Evolutionary conservation across 148 eudicot genomes (phyloP).

Genomic region (Chenopodium suecicum): DNA sequence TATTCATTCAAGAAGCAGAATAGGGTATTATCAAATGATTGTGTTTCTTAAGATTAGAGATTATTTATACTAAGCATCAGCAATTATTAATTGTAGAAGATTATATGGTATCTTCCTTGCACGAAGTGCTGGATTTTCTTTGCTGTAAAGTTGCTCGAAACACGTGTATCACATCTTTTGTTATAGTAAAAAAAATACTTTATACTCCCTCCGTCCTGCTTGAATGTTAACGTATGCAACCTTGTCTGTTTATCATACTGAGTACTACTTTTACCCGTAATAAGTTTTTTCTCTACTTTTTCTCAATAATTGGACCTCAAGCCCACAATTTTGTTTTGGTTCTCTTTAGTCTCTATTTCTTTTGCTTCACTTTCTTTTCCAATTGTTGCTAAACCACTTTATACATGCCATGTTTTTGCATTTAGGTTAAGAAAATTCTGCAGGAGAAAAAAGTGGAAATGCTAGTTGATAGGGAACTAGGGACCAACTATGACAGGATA

Average conservation of each 20-base stretch:
- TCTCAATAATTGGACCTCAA: neutral
- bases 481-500: slow-evolving; percentile 72
- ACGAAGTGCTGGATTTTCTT: slow-evolving; percentile 20
- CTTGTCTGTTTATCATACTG: neutral
- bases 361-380: neutral
- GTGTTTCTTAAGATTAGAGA: slow-evolving; percentile 25
- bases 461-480: slow-evolving; percentile 73
- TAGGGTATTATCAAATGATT: slow-evolving; percentile 29
- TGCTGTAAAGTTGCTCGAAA: slow-evolving; percentile 23
- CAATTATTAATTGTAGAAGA: slow-evolving; percentile 26
- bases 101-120: slow-evolving; percentile 30
- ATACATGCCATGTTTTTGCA: slow-evolving; percentile 8
- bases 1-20: slow-evolving; percentile 17
- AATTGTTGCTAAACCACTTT: slow-evolving; percentile 7
- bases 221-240: too few species aligned
- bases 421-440: slow-evolving; percentile 81
- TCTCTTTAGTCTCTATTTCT: neutral
- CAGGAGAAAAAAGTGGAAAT: slow-evolving; percentile 77
- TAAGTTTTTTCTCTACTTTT: too few species aligned
- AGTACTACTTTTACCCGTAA: too few species aligned
- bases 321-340: too few species aligned
- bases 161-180: slow-evolving; percentile 19
- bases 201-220: neutral
- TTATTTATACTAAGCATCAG: slow-evolving; percentile 8
- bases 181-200: neutral